These are phyloP conservation scores for Hypoxylon sp. DNA, from an alignment of 2,329 filamentous ascomycete genomes.

Conservation along the genomic window DNA sequence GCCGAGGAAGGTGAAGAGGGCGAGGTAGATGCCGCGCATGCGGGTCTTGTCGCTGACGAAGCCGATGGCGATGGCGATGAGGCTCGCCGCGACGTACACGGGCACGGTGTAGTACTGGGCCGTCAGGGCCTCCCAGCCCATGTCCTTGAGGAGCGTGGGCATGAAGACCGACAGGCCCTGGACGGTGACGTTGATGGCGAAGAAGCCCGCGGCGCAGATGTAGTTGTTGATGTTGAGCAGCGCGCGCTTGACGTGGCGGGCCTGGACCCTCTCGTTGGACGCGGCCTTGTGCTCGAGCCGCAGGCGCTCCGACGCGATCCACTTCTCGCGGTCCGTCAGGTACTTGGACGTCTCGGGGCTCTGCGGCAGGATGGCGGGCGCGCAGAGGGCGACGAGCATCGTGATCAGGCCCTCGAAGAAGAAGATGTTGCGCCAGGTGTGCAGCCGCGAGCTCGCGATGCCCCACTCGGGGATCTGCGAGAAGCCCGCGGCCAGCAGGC, in stretches of 20 bases:
- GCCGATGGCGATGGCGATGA: constrained; percentile 51
- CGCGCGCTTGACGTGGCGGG: constrained; percentile 59
- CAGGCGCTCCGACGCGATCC: constrained; percentile 62
- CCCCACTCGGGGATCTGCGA: constrained; percentile 63
- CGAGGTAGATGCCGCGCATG: constrained; percentile 53
- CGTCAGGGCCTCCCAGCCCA: constrained; percentile 51
- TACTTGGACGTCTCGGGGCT: constrained; percentile 58
- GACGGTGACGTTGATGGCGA: constrained; percentile 68
- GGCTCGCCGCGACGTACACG: constrained; percentile 53
- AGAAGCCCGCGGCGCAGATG: constrained; percentile 65
- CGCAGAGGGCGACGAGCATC: constrained; percentile 54
- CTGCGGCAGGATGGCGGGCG: constrained; percentile 62
- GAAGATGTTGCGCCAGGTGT: constrained; percentile 68
- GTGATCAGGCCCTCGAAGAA: constrained; percentile 69
- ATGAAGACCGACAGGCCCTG: constrained; percentile 61
- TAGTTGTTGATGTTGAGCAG: constrained; percentile 66
- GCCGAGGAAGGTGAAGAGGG: constrained; percentile 52
- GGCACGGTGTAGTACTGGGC: constrained; percentile 57
- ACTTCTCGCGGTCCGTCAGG: constrained; percentile 60
- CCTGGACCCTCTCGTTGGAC: constrained; percentile 56
- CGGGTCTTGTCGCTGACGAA: constrained; percentile 54
- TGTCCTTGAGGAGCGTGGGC: constrained; percentile 56
- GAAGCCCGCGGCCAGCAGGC: constrained; percentile 62
- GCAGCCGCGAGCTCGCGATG: constrained; percentile 51
- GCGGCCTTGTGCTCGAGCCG: constrained; percentile 57